phyloP scores from a whole-genome alignment of 768 basidiomycete genomes.

The Suillus lakei region DNA sequence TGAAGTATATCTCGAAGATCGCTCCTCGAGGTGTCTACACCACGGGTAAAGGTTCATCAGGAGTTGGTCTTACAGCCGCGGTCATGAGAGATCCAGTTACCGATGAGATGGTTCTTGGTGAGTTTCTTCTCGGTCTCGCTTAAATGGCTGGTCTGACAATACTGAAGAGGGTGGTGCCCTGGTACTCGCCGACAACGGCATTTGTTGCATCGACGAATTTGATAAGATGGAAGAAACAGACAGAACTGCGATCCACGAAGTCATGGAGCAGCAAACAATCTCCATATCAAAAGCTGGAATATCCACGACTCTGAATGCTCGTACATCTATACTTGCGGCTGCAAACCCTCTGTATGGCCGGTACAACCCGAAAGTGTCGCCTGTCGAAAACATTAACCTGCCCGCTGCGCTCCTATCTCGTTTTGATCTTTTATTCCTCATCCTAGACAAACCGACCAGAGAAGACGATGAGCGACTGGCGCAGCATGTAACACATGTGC shows the following conservation, averaged over 20 bases:
- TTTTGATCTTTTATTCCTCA: slow-evolving; percentile 96
- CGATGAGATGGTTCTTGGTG: slow-evolving; percentile 98
- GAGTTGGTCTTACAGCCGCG: slow-evolving; percentile 97
- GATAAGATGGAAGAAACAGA: slow-evolving; percentile 99
- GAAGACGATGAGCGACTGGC: slow-evolving; percentile 97
- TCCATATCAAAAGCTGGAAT: slow-evolving; percentile 99
- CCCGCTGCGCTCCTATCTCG: slow-evolving; percentile 95
- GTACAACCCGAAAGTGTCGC: slow-evolving; percentile 97
- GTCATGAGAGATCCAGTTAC: slow-evolving; percentile 99
- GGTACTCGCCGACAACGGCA: slow-evolving; percentile 98
- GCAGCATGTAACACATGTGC: slow-evolving; percentile 96
- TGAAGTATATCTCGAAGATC: slow-evolving; percentile 98
- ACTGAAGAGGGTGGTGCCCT: slow-evolving; percentile 95
- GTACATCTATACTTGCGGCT: slow-evolving; percentile 96
- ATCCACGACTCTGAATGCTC: slow-evolving; percentile 96
- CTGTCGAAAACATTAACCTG: slow-evolving; percentile 98
- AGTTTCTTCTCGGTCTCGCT: slow-evolving; percentile 33
- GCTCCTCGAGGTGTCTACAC: slow-evolving; percentile 98
- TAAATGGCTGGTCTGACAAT: slow-evolving; percentile 15
- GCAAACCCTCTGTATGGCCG: slow-evolving; percentile 98
- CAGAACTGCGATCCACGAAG: slow-evolving; percentile 98
- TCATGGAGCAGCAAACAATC: slow-evolving; percentile 99
- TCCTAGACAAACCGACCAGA: slow-evolving; percentile 92
- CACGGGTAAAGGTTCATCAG: slow-evolving; percentile 97
- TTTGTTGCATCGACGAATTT: slow-evolving; percentile 99